Evolutionary conservation across 441 rosid species (phyloP).

Genomic region (Viola pubescens): DNA sequence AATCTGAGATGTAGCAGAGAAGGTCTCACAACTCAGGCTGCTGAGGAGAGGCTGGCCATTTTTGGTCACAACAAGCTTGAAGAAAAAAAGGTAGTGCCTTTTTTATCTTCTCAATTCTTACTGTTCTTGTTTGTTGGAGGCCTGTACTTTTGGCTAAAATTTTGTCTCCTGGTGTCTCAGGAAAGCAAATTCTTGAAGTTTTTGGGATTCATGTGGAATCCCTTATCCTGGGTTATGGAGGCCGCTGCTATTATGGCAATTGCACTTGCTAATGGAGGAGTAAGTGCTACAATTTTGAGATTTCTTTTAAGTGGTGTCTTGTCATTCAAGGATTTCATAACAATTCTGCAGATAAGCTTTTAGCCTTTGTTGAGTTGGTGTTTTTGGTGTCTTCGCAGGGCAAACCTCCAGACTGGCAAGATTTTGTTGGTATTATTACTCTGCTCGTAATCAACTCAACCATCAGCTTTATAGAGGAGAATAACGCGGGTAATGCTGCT

Average conservation of each 20-base stretch:
- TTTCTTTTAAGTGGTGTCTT: background rate
- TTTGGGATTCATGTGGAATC: constrained; percentile 97
- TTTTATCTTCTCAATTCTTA: background rate
- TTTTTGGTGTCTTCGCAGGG: constrained; percentile 34
- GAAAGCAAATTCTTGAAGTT: constrained; percentile 84
- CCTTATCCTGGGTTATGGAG: constrained; percentile 98
- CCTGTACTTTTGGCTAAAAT: too few relatives aligned
- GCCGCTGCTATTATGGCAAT: constrained; percentile 98
- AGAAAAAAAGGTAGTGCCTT: constrained; percentile 61
- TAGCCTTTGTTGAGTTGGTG: background rate
- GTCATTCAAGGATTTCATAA: background rate
- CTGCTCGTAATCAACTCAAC: constrained; percentile 84
- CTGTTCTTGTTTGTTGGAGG: constrained; percentile 11
- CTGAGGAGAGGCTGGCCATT: constrained; percentile 71
- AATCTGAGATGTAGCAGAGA: constrained; percentile 80
- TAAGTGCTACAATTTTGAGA: constrained; percentile 24
- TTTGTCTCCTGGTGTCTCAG: constrained; percentile 27
- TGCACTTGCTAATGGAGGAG: constrained; percentile 98
- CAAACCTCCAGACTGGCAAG: constrained; percentile 99
- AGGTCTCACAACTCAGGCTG: constrained; percentile 64
- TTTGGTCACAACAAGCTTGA: constrained; percentile 96
- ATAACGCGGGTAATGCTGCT: constrained; percentile 94
- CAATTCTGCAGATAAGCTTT: background rate
- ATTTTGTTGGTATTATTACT: constrained; percentile 83
- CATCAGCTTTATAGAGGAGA: constrained; percentile 90